These are phyloP conservation scores for Uromyces viciae-fabae DNA, from an alignment of 1,284 basidiomycete genomes.

Conservation along the genomic window DNA sequence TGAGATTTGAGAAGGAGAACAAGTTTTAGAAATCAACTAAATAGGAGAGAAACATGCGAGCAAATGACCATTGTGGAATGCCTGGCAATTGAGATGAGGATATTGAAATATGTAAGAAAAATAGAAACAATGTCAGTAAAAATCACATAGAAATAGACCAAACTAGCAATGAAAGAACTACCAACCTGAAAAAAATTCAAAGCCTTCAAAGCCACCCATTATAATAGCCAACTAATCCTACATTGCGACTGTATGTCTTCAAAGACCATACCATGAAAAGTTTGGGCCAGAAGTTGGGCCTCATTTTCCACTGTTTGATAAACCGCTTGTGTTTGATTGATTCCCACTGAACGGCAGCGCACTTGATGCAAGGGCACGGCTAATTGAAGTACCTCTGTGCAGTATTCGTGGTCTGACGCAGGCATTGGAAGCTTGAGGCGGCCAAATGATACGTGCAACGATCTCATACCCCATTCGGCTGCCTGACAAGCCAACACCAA, in stretches of 20 bases:
- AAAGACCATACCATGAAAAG: not conserved
- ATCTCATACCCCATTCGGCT: slow-evolving; percentile 59
- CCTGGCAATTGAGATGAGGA: no score
- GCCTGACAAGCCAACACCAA: slow-evolving; percentile 58
- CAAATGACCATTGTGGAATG: no score
- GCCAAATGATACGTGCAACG: slow-evolving; percentile 58
- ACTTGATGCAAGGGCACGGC: slow-evolving; percentile 55
- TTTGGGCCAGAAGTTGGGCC: not conserved
- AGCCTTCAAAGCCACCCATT: not conserved
- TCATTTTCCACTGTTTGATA: slow-evolving; percentile 49
- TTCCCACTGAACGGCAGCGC: slow-evolving; percentile 53
- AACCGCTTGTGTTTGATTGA: slow-evolving; percentile 57
- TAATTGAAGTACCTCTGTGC: slow-evolving; percentile 54
- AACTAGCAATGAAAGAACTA: no score
- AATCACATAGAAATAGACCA: no score
- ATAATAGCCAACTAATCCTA: not conserved
- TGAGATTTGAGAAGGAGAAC: no score
- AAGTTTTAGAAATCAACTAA: no score
- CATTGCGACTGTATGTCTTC: not conserved
- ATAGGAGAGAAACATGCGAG: no score
- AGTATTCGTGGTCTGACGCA: slow-evolving; percentile 50
- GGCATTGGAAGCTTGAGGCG: slow-evolving; percentile 56
- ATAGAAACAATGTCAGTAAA: no score
- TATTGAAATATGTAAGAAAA: no score
- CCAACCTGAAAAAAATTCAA: no score